Evolutionary conservation across 2,329 filamentous ascomycete species (phyloP).

Genomic region (Trichoderma atrobrunneum): DNA sequence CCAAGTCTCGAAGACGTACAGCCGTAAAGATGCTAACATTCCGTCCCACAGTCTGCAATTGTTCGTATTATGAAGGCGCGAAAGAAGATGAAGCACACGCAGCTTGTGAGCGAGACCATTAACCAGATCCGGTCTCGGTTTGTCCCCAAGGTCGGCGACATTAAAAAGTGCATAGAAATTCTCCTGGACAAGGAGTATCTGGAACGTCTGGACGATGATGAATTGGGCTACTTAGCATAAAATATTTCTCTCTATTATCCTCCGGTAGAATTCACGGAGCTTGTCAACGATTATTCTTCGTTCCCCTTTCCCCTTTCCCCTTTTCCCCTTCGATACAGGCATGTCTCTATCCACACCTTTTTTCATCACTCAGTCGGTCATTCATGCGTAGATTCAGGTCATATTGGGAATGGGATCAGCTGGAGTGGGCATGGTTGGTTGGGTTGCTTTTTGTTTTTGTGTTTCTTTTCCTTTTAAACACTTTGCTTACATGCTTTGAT

Average conservation of each 20-base stretch:
- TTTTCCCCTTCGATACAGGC: background rate
- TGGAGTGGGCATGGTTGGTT: conserved; percentile 5
- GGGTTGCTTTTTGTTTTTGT: background rate
- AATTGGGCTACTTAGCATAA: conserved; percentile 91
- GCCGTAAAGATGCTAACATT: background rate
- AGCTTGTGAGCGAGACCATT: conserved; percentile 93
- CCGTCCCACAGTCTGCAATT: conserved; percentile 75
- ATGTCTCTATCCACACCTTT: background rate
- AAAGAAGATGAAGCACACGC: conserved; percentile 97
- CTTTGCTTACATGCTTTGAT: background rate
- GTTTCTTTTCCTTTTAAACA: background rate
- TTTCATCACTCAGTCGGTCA: background rate
- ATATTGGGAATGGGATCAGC: conserved; percentile 10
- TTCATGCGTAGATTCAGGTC: conserved; percentile 13
- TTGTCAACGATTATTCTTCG: background rate
- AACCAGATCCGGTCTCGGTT: conserved; percentile 92
- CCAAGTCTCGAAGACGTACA: background rate
- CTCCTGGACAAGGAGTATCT: conserved; percentile 98
- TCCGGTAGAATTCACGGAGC: background rate
- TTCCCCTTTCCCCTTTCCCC: background rate
- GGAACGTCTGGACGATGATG: conserved; percentile 90
- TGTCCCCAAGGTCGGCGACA: conserved; percentile 86
- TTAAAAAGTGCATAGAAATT: conserved; percentile 99
- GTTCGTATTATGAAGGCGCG: conserved; percentile 99
- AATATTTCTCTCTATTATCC: background rate